Conservation (phyloP, 2,329 filamentous ascomycete species). For the Phialophora tarda region DNA sequence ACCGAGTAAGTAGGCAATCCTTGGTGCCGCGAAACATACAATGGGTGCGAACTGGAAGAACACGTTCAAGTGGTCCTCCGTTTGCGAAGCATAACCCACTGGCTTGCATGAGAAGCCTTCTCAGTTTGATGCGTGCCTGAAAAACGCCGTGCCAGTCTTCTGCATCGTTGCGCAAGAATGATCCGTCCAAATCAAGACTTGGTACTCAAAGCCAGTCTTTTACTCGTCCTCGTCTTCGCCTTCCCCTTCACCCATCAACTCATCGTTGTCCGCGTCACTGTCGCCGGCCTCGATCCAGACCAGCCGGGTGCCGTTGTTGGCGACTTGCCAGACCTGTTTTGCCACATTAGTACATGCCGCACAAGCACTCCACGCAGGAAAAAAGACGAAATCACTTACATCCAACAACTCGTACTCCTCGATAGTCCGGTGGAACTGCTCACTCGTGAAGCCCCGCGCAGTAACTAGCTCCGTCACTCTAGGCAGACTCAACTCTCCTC, state of each 20-base stretch:
- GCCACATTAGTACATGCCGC: neutral
- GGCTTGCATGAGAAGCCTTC: neutral
- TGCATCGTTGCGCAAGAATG: neutral
- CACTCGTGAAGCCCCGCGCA: slow-evolving; percentile 94
- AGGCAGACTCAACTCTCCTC: slow-evolving; percentile 80
- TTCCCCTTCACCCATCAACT: slow-evolving; percentile 32
- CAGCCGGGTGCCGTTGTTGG: slow-evolving; percentile 71
- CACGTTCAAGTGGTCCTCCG: neutral
- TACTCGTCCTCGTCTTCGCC: slow-evolving; percentile 15
- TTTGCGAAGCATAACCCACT: neutral
- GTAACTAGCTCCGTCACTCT: slow-evolving; percentile 90
- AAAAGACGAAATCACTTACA: slow-evolving; percentile 66
- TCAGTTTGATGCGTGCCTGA: neutral
- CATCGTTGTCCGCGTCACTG: slow-evolving; percentile 53
- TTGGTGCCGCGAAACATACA: neutral
- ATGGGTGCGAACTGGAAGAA: neutral
- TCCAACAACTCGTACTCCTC: slow-evolving; percentile 88
- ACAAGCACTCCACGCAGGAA: slow-evolving; percentile 12
- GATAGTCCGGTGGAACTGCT: slow-evolving; percentile 84
- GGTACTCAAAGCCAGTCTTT: neutral
- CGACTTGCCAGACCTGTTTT: slow-evolving; percentile 75
- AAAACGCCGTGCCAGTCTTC: neutral
- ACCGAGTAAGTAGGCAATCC: neutral
- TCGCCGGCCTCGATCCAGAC: slow-evolving; percentile 68
- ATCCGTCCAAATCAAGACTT: neutral